These are phyloP conservation scores for Eucalyptus melliodora DNA, from an alignment of 345 rosid species.

Conservation along the genomic window DNA sequence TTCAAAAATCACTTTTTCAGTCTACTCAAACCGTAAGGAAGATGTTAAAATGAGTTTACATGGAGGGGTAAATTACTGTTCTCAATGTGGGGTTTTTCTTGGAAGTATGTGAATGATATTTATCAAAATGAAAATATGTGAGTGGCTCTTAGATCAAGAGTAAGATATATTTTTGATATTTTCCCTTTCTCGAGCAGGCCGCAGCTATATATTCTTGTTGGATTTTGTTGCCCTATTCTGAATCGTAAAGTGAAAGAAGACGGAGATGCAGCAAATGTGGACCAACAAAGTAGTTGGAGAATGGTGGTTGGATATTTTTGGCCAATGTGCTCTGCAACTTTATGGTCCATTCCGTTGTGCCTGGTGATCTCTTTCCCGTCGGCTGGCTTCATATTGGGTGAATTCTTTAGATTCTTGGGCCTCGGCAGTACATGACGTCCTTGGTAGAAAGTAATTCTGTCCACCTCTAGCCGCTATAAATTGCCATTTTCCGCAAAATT, in stretches of 20 bases:
- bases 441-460: not conserved
- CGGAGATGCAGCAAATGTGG: not conserved
- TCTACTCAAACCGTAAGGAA: not conserved
- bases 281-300: not conserved
- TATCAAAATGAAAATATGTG: not conserved
- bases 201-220: not conserved
- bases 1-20: not conserved
- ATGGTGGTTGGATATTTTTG: not conserved
- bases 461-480: not conserved
- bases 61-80: not conserved
- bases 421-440: not conserved
- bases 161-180: not conserved
- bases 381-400: not conserved
- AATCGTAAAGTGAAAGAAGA: not conserved
- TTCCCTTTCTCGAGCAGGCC: not conserved
- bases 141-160: not conserved
- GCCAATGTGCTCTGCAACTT: not conserved
- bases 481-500: not conserved
- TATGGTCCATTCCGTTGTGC: not conserved
- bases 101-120: not conserved
- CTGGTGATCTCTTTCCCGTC: not conserved
- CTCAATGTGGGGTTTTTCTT: not conserved
- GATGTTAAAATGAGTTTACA: not conserved
- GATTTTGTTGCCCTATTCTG: not conserved
- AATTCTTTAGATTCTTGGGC: not conserved